These are phyloP conservation scores for Hippophae gyantsensis DNA, from an alignment of 306 rosid genomes.

Conservation along the genomic window DNA sequence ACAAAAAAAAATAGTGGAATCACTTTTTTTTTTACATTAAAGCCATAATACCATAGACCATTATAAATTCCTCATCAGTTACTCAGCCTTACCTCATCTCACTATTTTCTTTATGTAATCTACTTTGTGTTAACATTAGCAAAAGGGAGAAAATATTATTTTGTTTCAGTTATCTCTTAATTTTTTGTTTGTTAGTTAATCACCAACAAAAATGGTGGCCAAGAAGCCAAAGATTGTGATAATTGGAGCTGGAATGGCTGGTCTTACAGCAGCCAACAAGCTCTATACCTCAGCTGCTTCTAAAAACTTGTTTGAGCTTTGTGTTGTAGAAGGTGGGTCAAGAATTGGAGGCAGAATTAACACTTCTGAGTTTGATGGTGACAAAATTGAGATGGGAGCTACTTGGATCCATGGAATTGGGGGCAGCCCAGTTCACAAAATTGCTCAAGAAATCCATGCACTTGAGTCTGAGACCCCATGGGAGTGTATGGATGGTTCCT, in stretches of 20 bases:
- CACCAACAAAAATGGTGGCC: constrained; percentile 45
- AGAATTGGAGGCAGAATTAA: constrained; percentile 91
- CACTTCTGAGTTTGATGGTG: constrained; percentile 87
- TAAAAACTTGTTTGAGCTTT: constrained; percentile 57
- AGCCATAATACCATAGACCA: constrained; percentile 18
- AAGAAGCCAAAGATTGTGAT: constrained; percentile 76
- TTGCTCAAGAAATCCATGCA: constrained; percentile 59
- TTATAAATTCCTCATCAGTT: constrained; percentile 55
- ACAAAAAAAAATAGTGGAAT: constrained; percentile 5
- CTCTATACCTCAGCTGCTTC: constrained; percentile 49
- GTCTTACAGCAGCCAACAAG: constrained; percentile 84
- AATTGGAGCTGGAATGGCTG: constrained; percentile 98
- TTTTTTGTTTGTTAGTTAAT: not conserved
- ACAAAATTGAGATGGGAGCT: constrained; percentile 92
- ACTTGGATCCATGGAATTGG: constrained; percentile 99
- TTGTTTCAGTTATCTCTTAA: constrained; percentile 5
- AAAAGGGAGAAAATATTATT: not conserved
- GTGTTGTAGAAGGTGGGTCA: constrained; percentile 75
- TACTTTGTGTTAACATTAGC: no score
- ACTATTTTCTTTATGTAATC: constrained; percentile 17
- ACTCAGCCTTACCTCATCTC: constrained; percentile 45
- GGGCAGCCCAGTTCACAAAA: constrained; percentile 72
- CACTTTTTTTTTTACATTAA: not conserved
- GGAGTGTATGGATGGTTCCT: constrained; percentile 87
- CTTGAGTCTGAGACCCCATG: constrained; percentile 74